A percentile compares a stretch with the other conserved stretches of the same genome.
Evolutionary conservation across 345 rosid species (phyloP).

Genomic region (Adansonia digitata): DNA sequence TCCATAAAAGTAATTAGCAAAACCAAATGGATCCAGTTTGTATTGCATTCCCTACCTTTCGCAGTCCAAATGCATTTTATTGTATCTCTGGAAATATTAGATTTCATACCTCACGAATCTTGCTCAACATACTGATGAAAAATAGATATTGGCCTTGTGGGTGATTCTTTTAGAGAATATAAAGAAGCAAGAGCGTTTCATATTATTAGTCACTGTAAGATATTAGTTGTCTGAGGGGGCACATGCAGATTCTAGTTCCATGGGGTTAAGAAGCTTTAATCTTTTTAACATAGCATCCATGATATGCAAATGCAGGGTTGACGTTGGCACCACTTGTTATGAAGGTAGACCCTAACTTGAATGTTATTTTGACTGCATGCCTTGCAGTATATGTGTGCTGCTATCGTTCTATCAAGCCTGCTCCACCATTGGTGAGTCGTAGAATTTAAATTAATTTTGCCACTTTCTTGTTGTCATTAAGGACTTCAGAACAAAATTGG

Average conservation of each 20-base stretch:
- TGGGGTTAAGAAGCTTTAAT: not conserved
- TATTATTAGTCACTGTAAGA: not conserved
- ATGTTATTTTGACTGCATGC: conserved; percentile 81
- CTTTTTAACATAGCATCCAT: not conserved
- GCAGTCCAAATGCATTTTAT: not conserved
- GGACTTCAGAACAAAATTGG: not conserved
- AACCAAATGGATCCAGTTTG: not conserved
- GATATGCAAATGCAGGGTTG: conserved; percentile 55
- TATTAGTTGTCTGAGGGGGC: not conserved
- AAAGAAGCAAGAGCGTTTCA: not conserved
- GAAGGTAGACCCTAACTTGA: conserved; percentile 84
- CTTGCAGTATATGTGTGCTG: conserved; percentile 94
- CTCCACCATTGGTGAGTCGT: conserved; percentile 51
- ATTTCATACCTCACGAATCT: not conserved
- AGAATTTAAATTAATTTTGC: not conserved
- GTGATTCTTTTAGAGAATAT: not conserved
- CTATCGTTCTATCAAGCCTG: conserved; percentile 91
- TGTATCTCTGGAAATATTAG: not conserved
- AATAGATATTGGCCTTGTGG: not conserved
- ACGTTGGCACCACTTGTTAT: conserved; percentile 86
- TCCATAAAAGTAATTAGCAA: not conserved
- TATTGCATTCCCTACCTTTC: not conserved
- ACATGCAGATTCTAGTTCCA: not conserved
- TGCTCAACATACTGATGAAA: not conserved
- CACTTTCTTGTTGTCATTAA: not conserved